phyloP scores from a whole-genome alignment of 1,139 yeast genomes.

The Saccharomyces uvarum region DNA sequence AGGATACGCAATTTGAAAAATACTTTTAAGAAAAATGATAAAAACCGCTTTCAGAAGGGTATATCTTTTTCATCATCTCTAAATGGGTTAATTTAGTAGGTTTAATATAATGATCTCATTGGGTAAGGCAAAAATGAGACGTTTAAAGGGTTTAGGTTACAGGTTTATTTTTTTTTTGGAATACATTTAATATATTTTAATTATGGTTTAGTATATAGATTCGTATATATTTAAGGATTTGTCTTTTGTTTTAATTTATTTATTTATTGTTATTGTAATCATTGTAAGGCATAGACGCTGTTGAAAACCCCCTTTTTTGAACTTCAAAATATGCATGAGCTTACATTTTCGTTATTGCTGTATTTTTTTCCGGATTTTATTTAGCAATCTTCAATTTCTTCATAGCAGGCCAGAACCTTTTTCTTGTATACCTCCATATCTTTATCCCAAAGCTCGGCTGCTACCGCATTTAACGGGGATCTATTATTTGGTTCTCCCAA shows the following conservation, averaged over 20 bases:
- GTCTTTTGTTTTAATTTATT: neutral
- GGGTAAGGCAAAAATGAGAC: neutral
- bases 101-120: neutral
- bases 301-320: too few relatives aligned
- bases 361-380: neutral
- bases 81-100: neutral
- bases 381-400: conserved; percentile 32
- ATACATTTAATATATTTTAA: neutral
- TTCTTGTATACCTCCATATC: conserved; percentile 40
- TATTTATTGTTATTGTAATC: neutral
- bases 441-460: conserved; percentile 44
- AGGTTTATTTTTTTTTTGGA: neutral
- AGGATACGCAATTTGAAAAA: conserved; percentile 62
- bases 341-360: neutral
- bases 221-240: neutral
- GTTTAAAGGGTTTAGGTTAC: neutral
- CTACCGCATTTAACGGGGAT: conserved; percentile 42
- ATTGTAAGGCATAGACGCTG: too few relatives aligned
- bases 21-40: conserved; percentile 31
- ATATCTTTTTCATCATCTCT: neutral
- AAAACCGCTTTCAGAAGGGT: neutral
- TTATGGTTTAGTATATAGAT: neutral
- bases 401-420: conserved; percentile 38
- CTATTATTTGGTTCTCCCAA: conserved; percentile 49
- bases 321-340: too few relatives aligned